phyloP scores from a whole-genome alignment of 2,329 filamentous ascomycete species.

The Xylaria sp. region DNA sequence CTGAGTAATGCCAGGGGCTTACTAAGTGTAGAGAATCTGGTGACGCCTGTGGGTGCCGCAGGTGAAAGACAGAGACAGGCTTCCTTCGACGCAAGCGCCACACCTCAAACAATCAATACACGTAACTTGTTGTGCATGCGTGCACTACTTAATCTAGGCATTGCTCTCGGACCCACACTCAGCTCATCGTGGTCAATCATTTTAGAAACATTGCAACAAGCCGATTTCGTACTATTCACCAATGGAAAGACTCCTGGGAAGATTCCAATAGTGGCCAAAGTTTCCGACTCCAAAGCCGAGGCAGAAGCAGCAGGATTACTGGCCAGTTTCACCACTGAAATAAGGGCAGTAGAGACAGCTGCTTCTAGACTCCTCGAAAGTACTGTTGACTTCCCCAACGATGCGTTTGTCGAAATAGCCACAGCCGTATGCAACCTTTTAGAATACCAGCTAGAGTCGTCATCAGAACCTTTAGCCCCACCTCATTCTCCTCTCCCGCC shows the following conservation, averaged over 20 bases:
- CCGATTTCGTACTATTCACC: conserved; percentile 84
- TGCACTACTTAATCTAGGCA: conserved; percentile 93
- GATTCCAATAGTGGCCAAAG: conserved; percentile 60
- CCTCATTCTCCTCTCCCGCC: conserved; percentile 54
- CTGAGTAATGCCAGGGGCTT: conserved; percentile 78
- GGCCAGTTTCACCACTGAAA: conserved; percentile 80
- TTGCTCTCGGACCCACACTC: conserved; percentile 89
- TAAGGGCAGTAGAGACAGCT: conserved; percentile 88
- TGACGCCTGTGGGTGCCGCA: conserved; percentile 66
- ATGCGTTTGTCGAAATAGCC: conserved; percentile 81
- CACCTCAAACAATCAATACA: conserved; percentile 74
- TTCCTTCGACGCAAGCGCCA: conserved; percentile 64
- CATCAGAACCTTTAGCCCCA: conserved; percentile 49
- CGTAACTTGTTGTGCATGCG: conserved; percentile 90
- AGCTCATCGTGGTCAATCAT: conserved; percentile 89
- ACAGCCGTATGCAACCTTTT: conserved; percentile 79
- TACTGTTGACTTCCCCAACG: conserved; percentile 88
- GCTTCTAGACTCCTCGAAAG: conserved; percentile 89
- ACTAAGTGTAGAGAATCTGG: conserved; percentile 77
- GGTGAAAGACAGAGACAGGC: conserved; percentile 69
- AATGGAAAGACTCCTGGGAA: conserved; percentile 66
- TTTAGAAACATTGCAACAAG: conserved; percentile 90
- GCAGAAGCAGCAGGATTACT: conserved; percentile 63
- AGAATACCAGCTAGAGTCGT: conserved; percentile 52
- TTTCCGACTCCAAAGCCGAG: conserved; percentile 61